Evolutionary conservation across 2,329 filamentous ascomycete species (phyloP), one percentile per base, ranked within the genome.

Genomic region (Aureobasidium vineae): DNA sequence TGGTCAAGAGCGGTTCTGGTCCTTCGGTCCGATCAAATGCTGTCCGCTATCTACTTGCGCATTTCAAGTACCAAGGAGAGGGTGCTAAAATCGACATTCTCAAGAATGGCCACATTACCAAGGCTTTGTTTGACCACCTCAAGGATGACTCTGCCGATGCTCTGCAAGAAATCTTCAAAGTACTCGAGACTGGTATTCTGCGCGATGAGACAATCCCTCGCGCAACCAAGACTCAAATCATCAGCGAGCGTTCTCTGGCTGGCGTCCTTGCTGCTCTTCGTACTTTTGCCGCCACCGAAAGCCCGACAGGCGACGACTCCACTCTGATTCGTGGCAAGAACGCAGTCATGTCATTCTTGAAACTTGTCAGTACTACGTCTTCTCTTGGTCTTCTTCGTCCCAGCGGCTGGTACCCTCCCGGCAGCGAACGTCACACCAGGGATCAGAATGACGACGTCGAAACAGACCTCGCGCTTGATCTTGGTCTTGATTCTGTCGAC

Each of bases 11-110:
- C 19, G 89, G 90, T 71, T 88, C 91, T 66, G 72, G 72, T 4
- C 90, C 92, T 2, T 93, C 92, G 8, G 84, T 97, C 21, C 85
- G 95, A 63, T 91, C 91, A 1, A 92, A 93, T 73, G 90, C 93
- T 10, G 84, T 96, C 64, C 86, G 89, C 47, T 93, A 97, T 75
- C 81, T 97, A 40, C 79, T 97, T 68, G 87, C 89, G 28, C 88
- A 91, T 69, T 80, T 99, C 69, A 91, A 88, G 73, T 90, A 91
- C 71, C 84, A 97, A 66, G 87, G 90, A 69, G 82, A 88, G 5
- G 86, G 90, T 68, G 88, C 89, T 16, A 96, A 96, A 77, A 87
- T 84, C 68, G 93, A 97, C 72, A 84, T 99, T 5, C 80, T 99
- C 41, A 89, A 88, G 41, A 91, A 96, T 73, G 85, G 86, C 69